Evolutionary conservation across 306 rosid genomes (phyloP), one percentile per base, ranked within the genome.

Genomic region (Dryas drummondii): DNA sequence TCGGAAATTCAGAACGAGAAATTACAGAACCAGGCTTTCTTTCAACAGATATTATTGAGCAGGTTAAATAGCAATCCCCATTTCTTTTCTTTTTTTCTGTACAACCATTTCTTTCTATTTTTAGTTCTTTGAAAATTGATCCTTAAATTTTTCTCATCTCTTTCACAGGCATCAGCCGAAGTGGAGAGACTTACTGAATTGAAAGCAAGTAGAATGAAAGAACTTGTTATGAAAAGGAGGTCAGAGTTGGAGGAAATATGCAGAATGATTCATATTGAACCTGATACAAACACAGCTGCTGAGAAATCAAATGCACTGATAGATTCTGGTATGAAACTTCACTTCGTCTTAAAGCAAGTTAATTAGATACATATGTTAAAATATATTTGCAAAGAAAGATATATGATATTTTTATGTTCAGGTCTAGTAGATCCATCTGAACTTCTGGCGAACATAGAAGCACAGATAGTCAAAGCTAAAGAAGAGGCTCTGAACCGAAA

Each of bases 151-250:
- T 51, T 19, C 7, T 76, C 32, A 15, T 62, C 68, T 58, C 65
- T 71, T 69, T 79, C 75, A 62, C 83, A 94, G 98, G 97, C 93
- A 74, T 88, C 90, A 0, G 92, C 88, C 9, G 98, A 94, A 86
- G 97, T 91, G 72, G 96, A 85, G 84, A 94, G 89, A 87, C 91
- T 94, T 52, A 58, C 93, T 2, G 84, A 90, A 66, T 83, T 94
- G 64, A 94, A 94, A 84, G 97, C 98, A 54, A 91, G 98, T 86
- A 82, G 97, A 84, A 90, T 94, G 99, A 94, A 90, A 75, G 97
- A 94, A 77, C 97, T 94, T 51, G 97, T 94, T 72, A 82, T 94
- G 82, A 94, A 94, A 77, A 92, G 75, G 88, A 89, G 97, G 79
- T 81, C 82, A 41, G 97, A 91, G 80, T 80, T 94, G 57, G 99